phyloP scores from a whole-genome alignment of 306 rosid genomes.

The Luffa aegyptiaca region DNA sequence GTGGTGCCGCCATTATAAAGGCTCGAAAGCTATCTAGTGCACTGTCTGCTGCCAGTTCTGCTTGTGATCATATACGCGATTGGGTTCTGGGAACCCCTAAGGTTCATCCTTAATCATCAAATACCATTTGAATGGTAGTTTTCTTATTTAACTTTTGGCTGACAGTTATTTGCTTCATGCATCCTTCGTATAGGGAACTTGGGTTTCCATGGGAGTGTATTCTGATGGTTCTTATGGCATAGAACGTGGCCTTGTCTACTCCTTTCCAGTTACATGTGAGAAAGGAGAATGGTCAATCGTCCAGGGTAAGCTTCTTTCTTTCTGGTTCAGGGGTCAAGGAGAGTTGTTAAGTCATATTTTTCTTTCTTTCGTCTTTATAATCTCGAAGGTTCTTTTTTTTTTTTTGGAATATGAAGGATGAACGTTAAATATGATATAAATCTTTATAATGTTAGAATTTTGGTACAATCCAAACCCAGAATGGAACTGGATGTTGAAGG shows the following conservation, averaged over 20 bases:
- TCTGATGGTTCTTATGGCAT: constrained; percentile 87
- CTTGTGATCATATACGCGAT: constrained; percentile 67
- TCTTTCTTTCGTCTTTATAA: neutral
- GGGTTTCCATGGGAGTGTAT: constrained; percentile 95
- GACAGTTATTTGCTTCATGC: neutral
- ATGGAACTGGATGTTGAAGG: neutral
- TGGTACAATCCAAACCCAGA: neutral
- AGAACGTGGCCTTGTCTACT: constrained; percentile 62
- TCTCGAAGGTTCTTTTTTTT: neutral
- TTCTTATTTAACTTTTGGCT: neutral
- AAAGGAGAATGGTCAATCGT: constrained; percentile 88
- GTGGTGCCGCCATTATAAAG: constrained; percentile 49
- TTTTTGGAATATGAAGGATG: neutral
- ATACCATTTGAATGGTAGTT: neutral
- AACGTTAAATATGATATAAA: neutral
- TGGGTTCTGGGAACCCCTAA: constrained; percentile 66
- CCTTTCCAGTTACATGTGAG: constrained; percentile 85
- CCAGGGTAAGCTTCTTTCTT: constrained; percentile 32
- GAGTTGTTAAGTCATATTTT: neutral
- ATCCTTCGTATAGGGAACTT: constrained; percentile 37
- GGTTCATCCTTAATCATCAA: constrained; percentile 23
- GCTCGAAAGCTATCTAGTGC: constrained; percentile 60
- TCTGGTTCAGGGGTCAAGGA: neutral
- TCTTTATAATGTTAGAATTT: neutral
- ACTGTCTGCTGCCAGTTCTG: constrained; percentile 60